Evolutionary conservation across 2,329 filamentous ascomycete species (phyloP).

Genomic region (Talaromyces islandicus): DNA sequence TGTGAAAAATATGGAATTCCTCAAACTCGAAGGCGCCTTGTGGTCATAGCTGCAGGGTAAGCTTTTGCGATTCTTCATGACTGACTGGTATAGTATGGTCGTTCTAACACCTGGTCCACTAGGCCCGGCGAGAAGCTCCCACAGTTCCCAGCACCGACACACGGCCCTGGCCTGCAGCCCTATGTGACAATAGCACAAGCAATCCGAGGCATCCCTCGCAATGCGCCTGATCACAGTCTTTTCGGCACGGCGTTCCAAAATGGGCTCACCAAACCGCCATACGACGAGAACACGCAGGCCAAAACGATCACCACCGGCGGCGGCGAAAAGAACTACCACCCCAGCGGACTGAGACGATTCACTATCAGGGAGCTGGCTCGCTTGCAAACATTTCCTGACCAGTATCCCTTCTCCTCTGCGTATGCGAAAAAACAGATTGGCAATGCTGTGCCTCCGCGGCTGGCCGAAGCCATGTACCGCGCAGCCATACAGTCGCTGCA

Average conservation of each 20-base stretch:
- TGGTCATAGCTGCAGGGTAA: conserved; percentile 51
- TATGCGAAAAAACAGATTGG: conserved; percentile 59
- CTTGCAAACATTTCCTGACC: conserved; percentile 62
- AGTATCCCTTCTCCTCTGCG: conserved; percentile 51
- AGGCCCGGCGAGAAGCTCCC: conserved; percentile 68
- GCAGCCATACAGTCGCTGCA: conserved; percentile 32
- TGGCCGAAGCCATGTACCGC: conserved; percentile 35
- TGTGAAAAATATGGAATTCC: conserved; percentile 45
- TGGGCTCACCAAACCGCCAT: conserved; percentile 28
- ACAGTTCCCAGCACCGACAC: conserved; percentile 57
- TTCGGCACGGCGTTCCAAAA: conserved; percentile 17
- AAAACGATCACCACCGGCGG: conserved; percentile 59
- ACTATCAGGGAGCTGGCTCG: conserved; percentile 63
- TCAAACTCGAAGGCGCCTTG: conserved; percentile 43
- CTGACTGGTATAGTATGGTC: conserved; percentile 12
- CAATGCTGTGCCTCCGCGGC: conserved; percentile 65
- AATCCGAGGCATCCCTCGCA: conserved; percentile 34
- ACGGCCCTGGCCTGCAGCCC: conserved; percentile 36
- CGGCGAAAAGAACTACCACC: conserved; percentile 60
- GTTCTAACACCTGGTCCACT: conserved; percentile 48
- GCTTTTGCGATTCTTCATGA: neutral
- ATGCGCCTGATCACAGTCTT: conserved; percentile 40
- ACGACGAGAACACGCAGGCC: conserved; percentile 46
- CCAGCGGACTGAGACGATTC: conserved; percentile 55
- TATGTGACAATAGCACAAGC: conserved; percentile 38